These are phyloP conservation scores for Leucaena leucocephala DNA, from an alignment of 306 rosid species.

Conservation along the genomic window DNA sequence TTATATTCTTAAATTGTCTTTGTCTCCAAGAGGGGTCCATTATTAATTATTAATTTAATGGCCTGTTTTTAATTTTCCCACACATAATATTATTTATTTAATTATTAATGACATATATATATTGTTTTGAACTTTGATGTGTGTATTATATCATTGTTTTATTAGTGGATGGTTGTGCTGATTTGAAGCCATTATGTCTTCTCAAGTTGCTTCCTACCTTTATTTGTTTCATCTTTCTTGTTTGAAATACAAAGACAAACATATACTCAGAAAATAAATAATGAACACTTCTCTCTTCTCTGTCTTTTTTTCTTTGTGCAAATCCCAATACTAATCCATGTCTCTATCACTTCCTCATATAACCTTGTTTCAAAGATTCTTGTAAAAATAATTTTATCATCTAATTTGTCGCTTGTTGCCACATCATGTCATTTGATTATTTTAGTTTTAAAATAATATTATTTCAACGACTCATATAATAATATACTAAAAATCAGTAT, in stretches of 20 bases:
- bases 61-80: not conserved
- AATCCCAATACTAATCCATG: slow-evolving; percentile 25
- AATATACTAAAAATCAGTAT: too few species aligned
- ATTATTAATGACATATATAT: not conserved
- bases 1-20: slow-evolving; percentile 59
- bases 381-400: not conserved
- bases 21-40: slow-evolving; percentile 49
- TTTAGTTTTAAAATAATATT: not conserved
- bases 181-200: slow-evolving; percentile 61
- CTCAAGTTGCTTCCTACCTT: slow-evolving; percentile 42
- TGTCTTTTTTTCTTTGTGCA: slow-evolving; percentile 16
- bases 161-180: slow-evolving; percentile 47
- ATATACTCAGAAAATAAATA: not conserved
- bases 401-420: not conserved
- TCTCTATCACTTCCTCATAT: slow-evolving; percentile 42
- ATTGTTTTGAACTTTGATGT: slow-evolving; percentile 27
- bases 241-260: slow-evolving; percentile 57
- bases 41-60: not conserved
- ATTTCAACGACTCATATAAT: too few species aligned
- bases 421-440: not conserved
- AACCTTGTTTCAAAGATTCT: not conserved
- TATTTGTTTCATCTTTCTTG: slow-evolving; percentile 58
- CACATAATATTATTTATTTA: not conserved
- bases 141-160: slow-evolving; percentile 61
- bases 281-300: slow-evolving; percentile 2